Conservation (phyloP, 140 eudicot species). For the Erigeron philadelphicus region DNA sequence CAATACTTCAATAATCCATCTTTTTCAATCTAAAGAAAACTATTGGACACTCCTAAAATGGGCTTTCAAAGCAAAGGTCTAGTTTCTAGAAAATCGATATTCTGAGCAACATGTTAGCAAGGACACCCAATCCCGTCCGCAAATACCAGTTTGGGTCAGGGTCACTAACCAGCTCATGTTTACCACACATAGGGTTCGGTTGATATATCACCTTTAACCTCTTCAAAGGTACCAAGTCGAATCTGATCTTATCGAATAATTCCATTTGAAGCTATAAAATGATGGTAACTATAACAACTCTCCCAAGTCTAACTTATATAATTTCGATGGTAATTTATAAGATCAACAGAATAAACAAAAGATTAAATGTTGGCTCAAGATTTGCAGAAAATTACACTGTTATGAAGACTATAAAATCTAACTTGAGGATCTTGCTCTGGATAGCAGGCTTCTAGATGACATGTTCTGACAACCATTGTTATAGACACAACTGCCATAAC, state of each 20-base stretch:
- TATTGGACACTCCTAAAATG: no score
- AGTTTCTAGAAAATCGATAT: no score
- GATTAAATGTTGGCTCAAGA: not conserved
- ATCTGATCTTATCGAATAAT: not conserved
- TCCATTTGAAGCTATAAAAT: not conserved
- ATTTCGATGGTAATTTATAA: not conserved
- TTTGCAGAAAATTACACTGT: conserved; percentile 14
- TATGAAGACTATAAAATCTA: not conserved
- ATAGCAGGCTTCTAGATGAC: conserved; percentile 1
- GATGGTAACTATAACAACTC: not conserved
- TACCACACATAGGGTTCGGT: not conserved
- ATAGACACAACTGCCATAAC: conserved; percentile 19
- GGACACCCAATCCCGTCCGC: not conserved
- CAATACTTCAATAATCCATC: no score
- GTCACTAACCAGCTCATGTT: not conserved
- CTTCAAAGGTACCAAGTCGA: not conserved
- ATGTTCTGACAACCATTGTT: conserved; percentile 12
- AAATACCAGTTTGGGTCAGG: not conserved
- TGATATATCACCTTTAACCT: not conserved
- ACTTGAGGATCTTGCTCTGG: conserved; percentile 10
- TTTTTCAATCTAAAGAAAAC: no score
- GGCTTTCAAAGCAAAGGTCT: no score
- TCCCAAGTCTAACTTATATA: not conserved
- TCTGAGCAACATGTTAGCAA: no score
- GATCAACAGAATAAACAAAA: conserved; percentile 10